These are phyloP conservation scores for Cucumis variabilis DNA, from an alignment of 331 rosid genomes.

Conservation along the genomic window DNA sequence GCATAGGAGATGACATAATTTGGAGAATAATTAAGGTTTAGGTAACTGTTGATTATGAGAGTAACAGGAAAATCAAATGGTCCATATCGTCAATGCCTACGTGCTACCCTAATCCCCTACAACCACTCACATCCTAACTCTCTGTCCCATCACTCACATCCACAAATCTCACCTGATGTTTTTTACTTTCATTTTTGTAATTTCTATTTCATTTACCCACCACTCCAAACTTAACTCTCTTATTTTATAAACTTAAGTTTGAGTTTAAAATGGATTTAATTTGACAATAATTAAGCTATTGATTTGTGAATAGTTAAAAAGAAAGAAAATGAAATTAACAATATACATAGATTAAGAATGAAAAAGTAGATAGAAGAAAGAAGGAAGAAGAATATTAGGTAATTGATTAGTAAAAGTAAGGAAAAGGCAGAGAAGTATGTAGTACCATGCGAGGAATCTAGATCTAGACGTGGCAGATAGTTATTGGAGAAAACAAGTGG, in stretches of 20 bases:
- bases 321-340: too few relatives aligned
- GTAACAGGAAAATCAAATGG: neutral
- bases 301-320: too few relatives aligned
- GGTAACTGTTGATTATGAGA: neutral
- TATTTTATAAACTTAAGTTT: too few relatives aligned
- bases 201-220: too few relatives aligned
- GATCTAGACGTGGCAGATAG: neutral
- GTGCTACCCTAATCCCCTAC: conserved; percentile 26
- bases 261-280: too few relatives aligned
- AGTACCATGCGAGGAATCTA: neutral
- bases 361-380: too few relatives aligned
- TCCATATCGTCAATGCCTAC: conserved; percentile 21
- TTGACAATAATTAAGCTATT: too few relatives aligned
- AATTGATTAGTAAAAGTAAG: neutral
- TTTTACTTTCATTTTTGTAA: too few relatives aligned
- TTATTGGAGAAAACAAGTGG: neutral
- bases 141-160: neutral
- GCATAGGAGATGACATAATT: neutral
- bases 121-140: neutral
- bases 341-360: too few relatives aligned
- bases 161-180: neutral
- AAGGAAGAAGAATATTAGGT: neutral
- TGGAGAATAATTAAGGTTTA: neutral
- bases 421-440: conserved; percentile 19
- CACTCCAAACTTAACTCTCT: too few relatives aligned